phyloP scores from a whole-genome alignment of 2,329 filamentous ascomycete species.

The Passalora sequoiae region DNA sequence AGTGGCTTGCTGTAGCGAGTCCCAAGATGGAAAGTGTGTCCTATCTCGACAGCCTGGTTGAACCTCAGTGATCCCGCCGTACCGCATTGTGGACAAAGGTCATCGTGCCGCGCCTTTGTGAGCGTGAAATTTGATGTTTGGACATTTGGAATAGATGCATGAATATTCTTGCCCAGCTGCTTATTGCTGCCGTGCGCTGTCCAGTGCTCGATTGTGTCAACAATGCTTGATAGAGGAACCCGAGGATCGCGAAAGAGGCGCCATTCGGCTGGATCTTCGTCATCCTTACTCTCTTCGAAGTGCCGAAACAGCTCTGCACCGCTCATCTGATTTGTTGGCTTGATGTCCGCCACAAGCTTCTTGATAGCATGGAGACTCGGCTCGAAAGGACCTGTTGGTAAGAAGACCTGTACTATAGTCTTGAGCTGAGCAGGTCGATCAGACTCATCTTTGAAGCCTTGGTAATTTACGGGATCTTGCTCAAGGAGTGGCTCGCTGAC shows the following conservation, averaged over 20 bases:
- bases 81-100: conserved; percentile 66
- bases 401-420: conserved; percentile 63
- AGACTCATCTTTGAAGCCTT: neutral
- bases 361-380: conserved; percentile 63
- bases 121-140: conserved; percentile 51
- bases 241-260: conserved; percentile 14
- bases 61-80: conserved; percentile 55
- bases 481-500: neutral
- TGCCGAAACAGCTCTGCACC: conserved; percentile 1
- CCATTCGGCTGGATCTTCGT: conserved; percentile 1
- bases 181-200: neutral
- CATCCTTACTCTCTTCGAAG: neutral
- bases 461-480: conserved; percentile 46
- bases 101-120: conserved; percentile 60
- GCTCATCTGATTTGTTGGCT: conserved; percentile 49
- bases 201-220: conserved; percentile 2
- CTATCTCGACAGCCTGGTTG: conserved; percentile 77
- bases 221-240: conserved; percentile 9
- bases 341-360: conserved; percentile 59
- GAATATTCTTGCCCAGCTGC: neutral
- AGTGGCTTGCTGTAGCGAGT: conserved; percentile 80
- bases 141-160: conserved; percentile 1
- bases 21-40: conserved; percentile 91
- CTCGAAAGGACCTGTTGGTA: conserved; percentile 28
- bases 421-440: conserved; percentile 44